phyloP scores from a whole-genome alignment of 2,329 filamentous ascomycete genomes.

The Colletotrichum limetticola region DNA sequence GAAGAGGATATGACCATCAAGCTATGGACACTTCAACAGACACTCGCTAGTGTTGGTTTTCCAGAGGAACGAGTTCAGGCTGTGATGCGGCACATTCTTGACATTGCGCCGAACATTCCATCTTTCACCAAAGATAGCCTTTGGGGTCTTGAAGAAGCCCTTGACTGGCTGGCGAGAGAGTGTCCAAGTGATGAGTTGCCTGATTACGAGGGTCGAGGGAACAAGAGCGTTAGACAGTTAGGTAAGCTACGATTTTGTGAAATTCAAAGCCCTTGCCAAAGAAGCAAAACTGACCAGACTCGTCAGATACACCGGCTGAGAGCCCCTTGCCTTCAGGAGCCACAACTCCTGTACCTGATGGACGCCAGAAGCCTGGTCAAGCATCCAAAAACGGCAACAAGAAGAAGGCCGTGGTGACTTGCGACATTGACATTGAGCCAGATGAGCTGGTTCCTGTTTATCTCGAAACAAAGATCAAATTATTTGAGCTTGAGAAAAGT shows the following conservation, averaged over 20 bases:
- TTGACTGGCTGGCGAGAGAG: constrained; percentile 91
- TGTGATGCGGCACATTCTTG: constrained; percentile 73
- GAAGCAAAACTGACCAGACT: background rate
- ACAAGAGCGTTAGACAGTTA: constrained; percentile 47
- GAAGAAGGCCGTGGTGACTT: constrained; percentile 61
- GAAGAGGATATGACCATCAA: constrained; percentile 84
- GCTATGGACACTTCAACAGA: constrained; percentile 86
- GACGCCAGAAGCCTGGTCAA: constrained; percentile 20
- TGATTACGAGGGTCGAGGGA: constrained; percentile 69
- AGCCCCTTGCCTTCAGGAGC: constrained; percentile 61
- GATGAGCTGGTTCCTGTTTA: constrained; percentile 82
- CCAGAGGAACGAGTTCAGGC: constrained; percentile 69
- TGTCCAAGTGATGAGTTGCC: constrained; percentile 76
- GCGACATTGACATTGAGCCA: constrained; percentile 78
- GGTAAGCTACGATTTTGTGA: constrained; percentile 40
- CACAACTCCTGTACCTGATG: constrained; percentile 56
- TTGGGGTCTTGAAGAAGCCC: constrained; percentile 87
- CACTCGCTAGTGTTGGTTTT: constrained; percentile 77
- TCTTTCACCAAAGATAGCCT: constrained; percentile 70
- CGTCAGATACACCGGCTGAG: constrained; percentile 59
- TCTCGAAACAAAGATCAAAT: constrained; percentile 75
- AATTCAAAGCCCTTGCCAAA: background rate
- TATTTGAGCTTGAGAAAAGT: constrained; percentile 69
- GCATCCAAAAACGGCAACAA: constrained; percentile 39
- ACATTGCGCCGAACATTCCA: constrained; percentile 72